phyloP scores from a whole-genome alignment of 2,329 filamentous ascomycete species.

The Neofusicoccum sp. region DNA sequence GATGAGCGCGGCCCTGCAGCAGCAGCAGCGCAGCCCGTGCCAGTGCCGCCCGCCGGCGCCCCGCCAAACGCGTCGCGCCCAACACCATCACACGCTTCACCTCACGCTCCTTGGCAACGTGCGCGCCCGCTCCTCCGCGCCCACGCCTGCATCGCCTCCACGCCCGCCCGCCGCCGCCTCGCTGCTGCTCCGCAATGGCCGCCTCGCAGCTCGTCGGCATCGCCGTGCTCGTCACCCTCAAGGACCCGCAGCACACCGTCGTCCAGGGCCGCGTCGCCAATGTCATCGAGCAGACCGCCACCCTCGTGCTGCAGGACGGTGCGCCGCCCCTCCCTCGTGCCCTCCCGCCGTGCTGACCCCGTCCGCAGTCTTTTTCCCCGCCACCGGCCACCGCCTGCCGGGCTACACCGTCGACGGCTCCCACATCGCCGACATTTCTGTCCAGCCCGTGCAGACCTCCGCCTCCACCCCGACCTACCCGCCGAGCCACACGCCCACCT shows the following conservation, averaged over 20 bases:
- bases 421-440: constrained; percentile 62
- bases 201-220: constrained; percentile 70
- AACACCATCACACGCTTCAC: constrained; percentile 5
- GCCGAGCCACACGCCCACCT: constrained; percentile 18
- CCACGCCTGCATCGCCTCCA: not conserved
- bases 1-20: not conserved
- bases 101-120: constrained; percentile 3
- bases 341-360: not conserved
- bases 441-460: constrained; percentile 42
- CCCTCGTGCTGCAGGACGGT: constrained; percentile 74
- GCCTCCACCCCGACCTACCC: constrained; percentile 21
- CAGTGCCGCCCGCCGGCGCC: not conserved
- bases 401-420: constrained; percentile 60
- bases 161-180: not conserved
- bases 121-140: not conserved
- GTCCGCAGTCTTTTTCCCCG: constrained; percentile 54
- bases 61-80: constrained; percentile 17
- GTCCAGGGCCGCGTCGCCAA: constrained; percentile 72
- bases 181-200: constrained; percentile 55
- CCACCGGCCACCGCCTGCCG: constrained; percentile 55
- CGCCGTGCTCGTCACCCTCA: constrained; percentile 73
- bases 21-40: not conserved
- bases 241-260: constrained; percentile 63
- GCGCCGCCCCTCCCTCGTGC: constrained; percentile 23
- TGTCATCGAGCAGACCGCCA: constrained; percentile 63